phyloP scores from a whole-genome alignment of 2,329 filamentous ascomycete species.

The Pseudogymnoascus sp. region DNA sequence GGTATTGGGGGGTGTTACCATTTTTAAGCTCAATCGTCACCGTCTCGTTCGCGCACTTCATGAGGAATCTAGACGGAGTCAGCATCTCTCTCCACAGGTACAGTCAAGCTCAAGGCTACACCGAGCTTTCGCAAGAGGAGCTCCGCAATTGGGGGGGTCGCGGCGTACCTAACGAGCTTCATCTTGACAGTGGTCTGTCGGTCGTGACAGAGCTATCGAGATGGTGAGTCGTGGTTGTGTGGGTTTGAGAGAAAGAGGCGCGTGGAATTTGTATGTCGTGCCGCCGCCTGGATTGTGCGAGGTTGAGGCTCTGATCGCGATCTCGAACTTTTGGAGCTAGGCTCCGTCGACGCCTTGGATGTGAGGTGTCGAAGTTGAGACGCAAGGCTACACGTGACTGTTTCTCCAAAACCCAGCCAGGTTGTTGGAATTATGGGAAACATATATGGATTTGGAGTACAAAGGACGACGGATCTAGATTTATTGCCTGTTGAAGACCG shows the following conservation, averaged over 20 bases:
- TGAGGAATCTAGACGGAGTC: slow-evolving; percentile 67
- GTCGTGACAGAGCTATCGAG: neutral
- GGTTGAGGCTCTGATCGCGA: neutral
- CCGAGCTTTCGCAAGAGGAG: slow-evolving; percentile 21
- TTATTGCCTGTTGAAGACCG: neutral
- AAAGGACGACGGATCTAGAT: neutral
- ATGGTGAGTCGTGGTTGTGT: neutral
- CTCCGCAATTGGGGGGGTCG: slow-evolving; percentile 21
- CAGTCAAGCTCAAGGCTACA: slow-evolving; percentile 10
- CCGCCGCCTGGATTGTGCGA: neutral
- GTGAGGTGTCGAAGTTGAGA: neutral
- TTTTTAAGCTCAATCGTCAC: slow-evolving; percentile 98
- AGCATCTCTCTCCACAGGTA: slow-evolving; percentile 14
- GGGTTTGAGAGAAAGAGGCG: neutral
- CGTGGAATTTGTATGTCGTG: neutral
- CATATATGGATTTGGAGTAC: neutral
- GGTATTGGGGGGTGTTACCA: slow-evolving; percentile 43
- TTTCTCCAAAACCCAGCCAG: neutral
- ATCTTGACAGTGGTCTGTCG: slow-evolving; percentile 46
- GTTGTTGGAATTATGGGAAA: neutral
- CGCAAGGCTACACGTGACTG: neutral
- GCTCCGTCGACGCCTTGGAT: neutral
- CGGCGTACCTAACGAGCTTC: slow-evolving; percentile 90
- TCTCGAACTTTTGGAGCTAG: neutral
- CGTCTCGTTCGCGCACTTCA: slow-evolving; percentile 99